Percentiles rank a stretch among this genome's conserved stretches.
phyloP scores from a whole-genome alignment of 2,329 filamentous ascomycete genomes.

The Hypoxylon sp. region DNA sequence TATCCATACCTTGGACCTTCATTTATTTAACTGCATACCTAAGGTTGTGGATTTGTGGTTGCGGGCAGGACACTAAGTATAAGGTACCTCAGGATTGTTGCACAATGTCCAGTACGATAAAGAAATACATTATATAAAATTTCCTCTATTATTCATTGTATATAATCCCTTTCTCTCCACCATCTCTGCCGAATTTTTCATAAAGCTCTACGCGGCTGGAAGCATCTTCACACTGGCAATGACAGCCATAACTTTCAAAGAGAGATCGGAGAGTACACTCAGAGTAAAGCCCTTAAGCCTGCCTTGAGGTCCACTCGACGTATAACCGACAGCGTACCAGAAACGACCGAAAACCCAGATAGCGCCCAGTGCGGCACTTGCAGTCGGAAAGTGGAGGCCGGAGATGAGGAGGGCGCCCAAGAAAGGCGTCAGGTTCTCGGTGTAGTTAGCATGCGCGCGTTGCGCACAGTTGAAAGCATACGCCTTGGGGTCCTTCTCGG shows the following conservation, averaged over 20 bases:
- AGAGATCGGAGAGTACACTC: constrained; percentile 56
- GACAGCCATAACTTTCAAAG: constrained; percentile 62
- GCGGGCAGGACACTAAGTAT: background rate
- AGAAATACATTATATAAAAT: constrained; percentile 1
- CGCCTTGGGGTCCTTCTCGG: constrained; percentile 68
- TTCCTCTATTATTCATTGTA: background rate
- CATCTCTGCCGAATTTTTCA: background rate
- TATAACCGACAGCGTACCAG: constrained; percentile 71
- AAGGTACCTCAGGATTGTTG: background rate
- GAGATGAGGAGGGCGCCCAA: constrained; percentile 68
- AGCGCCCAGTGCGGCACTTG: constrained; percentile 65
- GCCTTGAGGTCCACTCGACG: constrained; percentile 62
- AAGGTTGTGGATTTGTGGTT: background rate
- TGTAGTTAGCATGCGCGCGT: constrained; percentile 70
- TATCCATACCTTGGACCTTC: background rate
- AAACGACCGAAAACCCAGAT: constrained; percentile 68
- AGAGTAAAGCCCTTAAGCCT: constrained; percentile 59
- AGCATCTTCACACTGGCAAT: constrained; percentile 60
- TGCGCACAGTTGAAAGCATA: constrained; percentile 72
- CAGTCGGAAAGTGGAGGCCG: constrained; percentile 69
- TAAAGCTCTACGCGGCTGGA: constrained; percentile 34
- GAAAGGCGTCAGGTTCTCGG: constrained; percentile 71
- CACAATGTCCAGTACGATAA: background rate
- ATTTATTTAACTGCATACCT: background rate
- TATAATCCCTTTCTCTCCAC: background rate